phyloP scores from a whole-genome alignment of 352 stramenopile species.

The Blastocystis sp. region DNA sequence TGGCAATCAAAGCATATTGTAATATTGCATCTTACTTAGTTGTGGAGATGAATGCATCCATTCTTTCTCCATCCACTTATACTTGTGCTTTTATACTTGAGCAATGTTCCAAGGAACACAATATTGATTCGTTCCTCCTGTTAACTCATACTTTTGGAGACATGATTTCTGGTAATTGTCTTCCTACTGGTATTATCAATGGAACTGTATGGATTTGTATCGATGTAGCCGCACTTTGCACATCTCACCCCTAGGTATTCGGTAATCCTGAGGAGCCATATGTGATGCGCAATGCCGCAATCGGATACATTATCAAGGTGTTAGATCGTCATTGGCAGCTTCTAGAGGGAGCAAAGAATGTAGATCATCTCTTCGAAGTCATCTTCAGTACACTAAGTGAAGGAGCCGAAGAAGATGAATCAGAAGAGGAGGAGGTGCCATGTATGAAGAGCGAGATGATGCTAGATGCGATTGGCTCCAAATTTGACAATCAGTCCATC shows the following conservation, averaged over 20 bases:
- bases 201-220: not conserved
- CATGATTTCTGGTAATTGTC: not conserved
- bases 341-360: not conserved
- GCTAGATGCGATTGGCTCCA: constrained; percentile 26
- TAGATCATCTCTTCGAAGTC: not conserved
- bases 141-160: not conserved
- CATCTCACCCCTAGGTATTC: not conserved
- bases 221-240: not conserved
- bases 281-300: not conserved
- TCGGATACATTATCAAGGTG: not conserved
- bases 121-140: constrained; percentile 27
- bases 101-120: not conserved
- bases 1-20: constrained; percentile 38
- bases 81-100: not conserved
- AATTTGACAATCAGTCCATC: not conserved
- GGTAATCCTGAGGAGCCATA: not conserved
- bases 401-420: not conserved
- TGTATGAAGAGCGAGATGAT: constrained; percentile 7
- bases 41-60: constrained; percentile 13
- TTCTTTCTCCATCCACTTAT: not conserved
- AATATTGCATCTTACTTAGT: constrained; percentile 31
- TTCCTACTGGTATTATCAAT: not conserved
- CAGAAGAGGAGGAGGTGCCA: constrained; percentile 2
- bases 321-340: not conserved
- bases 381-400: not conserved